Percentiles rank a stretch among this genome's conserved stretches.
phyloP scores from a whole-genome alignment of 1,139 yeast species.

The Pneumocystis carinii region DNA sequence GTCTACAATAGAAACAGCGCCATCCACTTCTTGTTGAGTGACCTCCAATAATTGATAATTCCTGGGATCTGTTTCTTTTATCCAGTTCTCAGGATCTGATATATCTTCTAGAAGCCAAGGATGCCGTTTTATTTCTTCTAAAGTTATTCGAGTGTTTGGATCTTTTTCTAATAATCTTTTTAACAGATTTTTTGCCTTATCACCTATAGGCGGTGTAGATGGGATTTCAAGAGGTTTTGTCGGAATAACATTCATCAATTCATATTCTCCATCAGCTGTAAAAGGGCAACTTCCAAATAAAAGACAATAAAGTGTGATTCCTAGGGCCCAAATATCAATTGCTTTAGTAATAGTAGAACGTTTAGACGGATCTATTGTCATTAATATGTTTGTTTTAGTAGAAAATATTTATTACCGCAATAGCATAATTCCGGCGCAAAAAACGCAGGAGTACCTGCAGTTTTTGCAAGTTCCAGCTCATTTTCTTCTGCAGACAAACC shows the following conservation, averaged over 20 bases:
- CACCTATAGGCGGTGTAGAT: conserved; percentile 22
- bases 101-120: conserved; percentile 59
- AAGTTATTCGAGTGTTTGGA: conserved; percentile 52
- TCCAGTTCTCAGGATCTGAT: conserved; percentile 24
- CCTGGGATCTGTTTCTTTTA: conserved; percentile 17
- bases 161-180: conserved; percentile 51
- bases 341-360: conserved; percentile 49
- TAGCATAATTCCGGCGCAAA: conserved; percentile 65
- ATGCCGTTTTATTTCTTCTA: conserved; percentile 61
- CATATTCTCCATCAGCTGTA: conserved; percentile 76
- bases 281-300: conserved; percentile 83
- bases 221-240: conserved; percentile 52
- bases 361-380: conserved; percentile 10
- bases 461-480: conserved; percentile 72
- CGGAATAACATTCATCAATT: conserved; percentile 70
- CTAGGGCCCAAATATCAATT: conserved; percentile 93
- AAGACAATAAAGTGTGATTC: conserved; percentile 80
- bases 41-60: conserved; percentile 36
- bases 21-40: conserved; percentile 52
- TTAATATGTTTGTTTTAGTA: conserved; percentile 13
- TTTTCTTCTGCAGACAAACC: conserved; percentile 25
- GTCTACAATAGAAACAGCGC: conserved; percentile 38
- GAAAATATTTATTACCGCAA: conserved; percentile 21
- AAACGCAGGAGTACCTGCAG: conserved; percentile 85
- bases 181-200: conserved; percentile 49